Conservation (phyloP, 345 rosid species). For the Rhizophora mangle region DNA sequence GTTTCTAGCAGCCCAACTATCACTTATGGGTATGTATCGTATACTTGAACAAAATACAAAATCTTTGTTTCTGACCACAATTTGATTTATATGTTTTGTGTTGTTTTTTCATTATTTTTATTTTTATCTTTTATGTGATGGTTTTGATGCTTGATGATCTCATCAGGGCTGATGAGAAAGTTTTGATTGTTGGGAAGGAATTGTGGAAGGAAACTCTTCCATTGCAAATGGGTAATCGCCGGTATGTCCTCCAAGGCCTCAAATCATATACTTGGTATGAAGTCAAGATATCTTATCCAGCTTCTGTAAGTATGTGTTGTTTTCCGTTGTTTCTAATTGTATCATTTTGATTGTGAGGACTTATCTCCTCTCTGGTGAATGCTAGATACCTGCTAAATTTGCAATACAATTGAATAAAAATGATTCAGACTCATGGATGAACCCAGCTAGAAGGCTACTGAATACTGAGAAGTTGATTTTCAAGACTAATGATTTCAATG, state of each 20-base stretch:
- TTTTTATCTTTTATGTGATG: neutral
- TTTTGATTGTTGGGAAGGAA: constrained; percentile 66
- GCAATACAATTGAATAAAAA: constrained; percentile 54
- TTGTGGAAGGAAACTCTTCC: constrained; percentile 61
- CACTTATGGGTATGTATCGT: constrained; percentile 39
- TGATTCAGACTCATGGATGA: constrained; percentile 28
- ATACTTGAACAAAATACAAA: neutral
- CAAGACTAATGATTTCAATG: constrained; percentile 39
- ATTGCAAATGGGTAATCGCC: constrained; percentile 50
- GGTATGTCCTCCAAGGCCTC: constrained; percentile 58
- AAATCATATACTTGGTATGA: constrained; percentile 75
- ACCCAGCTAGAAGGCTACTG: constrained; percentile 43
- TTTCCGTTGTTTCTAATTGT: constrained; percentile 1
- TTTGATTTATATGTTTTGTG: neutral
- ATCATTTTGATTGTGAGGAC: constrained; percentile 16
- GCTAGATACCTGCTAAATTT: constrained; percentile 71
- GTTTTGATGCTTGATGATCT: constrained; percentile 9
- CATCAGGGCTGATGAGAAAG: constrained; percentile 34
- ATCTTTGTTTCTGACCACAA: neutral
- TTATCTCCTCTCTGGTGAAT: constrained; percentile 1
- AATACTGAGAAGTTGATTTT: constrained; percentile 66
- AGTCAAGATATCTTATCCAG: constrained; percentile 99
- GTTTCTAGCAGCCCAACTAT: constrained; percentile 15
- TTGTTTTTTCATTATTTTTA: neutral
- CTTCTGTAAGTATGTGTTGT: constrained; percentile 71